Percentiles rank a stretch among this genome's conserved stretches.
Evolutionary conservation across 495 filamentous ascomycete genomes (phyloP).

Genomic region (Immersiella caudata): DNA sequence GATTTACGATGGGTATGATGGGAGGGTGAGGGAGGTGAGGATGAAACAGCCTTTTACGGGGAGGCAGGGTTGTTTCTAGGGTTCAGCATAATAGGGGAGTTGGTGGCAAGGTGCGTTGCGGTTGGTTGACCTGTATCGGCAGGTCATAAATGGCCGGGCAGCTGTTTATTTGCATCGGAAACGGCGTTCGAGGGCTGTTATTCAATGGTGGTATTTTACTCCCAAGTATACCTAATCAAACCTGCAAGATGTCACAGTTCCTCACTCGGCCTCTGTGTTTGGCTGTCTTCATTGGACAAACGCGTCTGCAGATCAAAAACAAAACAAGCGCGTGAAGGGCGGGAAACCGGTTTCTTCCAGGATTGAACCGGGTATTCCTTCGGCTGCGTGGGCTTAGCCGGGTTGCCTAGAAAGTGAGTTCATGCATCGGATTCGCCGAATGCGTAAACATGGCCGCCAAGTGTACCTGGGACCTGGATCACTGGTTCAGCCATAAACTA

Average conservation of each 20-base stretch:
- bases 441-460: no score
- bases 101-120: neutral
- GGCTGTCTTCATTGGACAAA: neutral
- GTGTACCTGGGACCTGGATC: no score
- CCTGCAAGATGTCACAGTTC: no score
- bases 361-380: neutral
- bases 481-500: no score
- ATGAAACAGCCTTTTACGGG: neutral
- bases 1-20: slow-evolving; percentile 1
- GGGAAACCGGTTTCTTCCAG: neutral
- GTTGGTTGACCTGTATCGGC: neutral
- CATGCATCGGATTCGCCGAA: no score
- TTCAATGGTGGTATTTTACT: neutral
- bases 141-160: neutral
- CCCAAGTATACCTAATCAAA: neutral
- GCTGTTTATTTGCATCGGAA: neutral
- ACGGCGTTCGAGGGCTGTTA: neutral
- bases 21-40: neutral
- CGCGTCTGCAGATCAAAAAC: neutral
- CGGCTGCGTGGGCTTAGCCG: neutral
- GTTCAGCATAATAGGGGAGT: neutral
- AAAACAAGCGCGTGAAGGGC: neutral
- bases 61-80: neutral
- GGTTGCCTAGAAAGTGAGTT: neutral
- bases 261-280: neutral